A percentile compares a stretch with the other conserved stretches of the same genome.
phyloP scores from a whole-genome alignment of 176 grass and related monocot genomes.

The Hsuehochloa calcarea region DNA sequence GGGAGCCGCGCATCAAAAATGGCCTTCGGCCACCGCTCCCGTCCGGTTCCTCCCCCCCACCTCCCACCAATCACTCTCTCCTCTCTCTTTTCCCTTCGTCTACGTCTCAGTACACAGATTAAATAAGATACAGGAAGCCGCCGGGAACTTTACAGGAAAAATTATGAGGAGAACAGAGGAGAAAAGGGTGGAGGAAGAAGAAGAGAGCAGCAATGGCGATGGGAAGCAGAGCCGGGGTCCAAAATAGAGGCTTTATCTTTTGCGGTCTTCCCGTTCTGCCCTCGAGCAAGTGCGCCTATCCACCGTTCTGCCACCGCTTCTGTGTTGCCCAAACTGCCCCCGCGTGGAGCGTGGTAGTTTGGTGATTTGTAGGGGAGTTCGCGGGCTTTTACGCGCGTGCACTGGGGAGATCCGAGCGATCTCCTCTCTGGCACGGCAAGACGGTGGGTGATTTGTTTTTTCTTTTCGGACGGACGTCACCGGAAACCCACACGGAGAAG shows the following conservation, averaged over 20 bases:
- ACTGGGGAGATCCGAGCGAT: constrained; percentile 18
- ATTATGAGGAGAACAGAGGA: constrained; percentile 21
- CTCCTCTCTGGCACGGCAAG: constrained; percentile 43
- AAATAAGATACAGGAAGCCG: constrained; percentile 1
- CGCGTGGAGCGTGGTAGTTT: neutral
- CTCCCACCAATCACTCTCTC: constrained; percentile 15
- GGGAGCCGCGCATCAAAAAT: constrained; percentile 51
- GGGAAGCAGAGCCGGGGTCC: constrained; percentile 49
- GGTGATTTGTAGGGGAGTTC: neutral
- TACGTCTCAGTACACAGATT: neutral
- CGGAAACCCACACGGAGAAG: neutral
- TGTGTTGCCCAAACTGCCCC: constrained; percentile 37
- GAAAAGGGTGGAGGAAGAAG: constrained; percentile 8
- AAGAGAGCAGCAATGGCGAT: constrained; percentile 61
- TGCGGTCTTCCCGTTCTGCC: constrained; percentile 29
- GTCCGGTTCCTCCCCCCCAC: constrained; percentile 1
- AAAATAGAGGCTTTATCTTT: constrained; percentile 75
- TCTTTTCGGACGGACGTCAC: neutral
- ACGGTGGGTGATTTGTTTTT: neutral
- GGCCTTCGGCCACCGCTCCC: constrained; percentile 34
- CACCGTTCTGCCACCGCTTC: constrained; percentile 35
- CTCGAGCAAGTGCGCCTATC: neutral
- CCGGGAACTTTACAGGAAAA: constrained; percentile 17
- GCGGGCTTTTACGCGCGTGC: neutral
- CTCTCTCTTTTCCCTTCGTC: neutral